phyloP scores from a whole-genome alignment of 2,329 filamentous ascomycete species.

The Penicillium psychrosexuale region DNA sequence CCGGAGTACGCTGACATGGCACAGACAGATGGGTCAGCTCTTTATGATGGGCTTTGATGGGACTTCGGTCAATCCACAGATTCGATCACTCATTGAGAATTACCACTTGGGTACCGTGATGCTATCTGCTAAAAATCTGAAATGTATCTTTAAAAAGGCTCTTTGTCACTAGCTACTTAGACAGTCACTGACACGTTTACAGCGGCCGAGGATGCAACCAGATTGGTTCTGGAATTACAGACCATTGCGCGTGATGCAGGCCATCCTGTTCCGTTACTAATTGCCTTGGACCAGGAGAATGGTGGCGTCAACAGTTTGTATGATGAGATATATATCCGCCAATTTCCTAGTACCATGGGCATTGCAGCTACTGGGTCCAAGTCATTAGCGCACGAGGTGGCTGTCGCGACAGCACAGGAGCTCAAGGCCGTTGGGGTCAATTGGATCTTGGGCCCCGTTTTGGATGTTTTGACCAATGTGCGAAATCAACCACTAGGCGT shows the following conservation, averaged over 20 bases:
- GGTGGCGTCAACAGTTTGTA: conserved; percentile 96
- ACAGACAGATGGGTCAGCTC: conserved; percentile 54
- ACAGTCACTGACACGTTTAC: conserved; percentile 16
- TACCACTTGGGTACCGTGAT: conserved; percentile 81
- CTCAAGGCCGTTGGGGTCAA: conserved; percentile 92
- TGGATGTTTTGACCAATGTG: conserved; percentile 92
- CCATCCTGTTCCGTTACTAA: conserved; percentile 82
- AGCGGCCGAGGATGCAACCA: conserved; percentile 90
- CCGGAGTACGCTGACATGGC: conserved; percentile 43
- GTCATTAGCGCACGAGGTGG: conserved; percentile 82
- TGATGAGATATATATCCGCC: conserved; percentile 91
- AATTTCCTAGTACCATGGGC: conserved; percentile 96
- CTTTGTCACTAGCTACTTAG: neutral
- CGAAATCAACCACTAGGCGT: conserved; percentile 88
- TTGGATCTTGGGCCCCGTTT: conserved; percentile 86
- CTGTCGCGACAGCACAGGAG: conserved; percentile 89
- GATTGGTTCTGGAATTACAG: conserved; percentile 85
- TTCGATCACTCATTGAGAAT: conserved; percentile 60
- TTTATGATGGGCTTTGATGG: conserved; percentile 69
- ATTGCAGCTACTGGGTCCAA: conserved; percentile 86
- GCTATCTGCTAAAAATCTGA: conserved; percentile 63
- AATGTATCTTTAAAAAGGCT: conserved; percentile 54
- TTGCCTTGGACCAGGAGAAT: conserved; percentile 95
- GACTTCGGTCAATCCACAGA: conserved; percentile 60
- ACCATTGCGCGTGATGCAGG: conserved; percentile 87